Base-by-base conservation (phyloP, 345 rosid genomes). In the Bruguiera gymnorhiza region DNA sequence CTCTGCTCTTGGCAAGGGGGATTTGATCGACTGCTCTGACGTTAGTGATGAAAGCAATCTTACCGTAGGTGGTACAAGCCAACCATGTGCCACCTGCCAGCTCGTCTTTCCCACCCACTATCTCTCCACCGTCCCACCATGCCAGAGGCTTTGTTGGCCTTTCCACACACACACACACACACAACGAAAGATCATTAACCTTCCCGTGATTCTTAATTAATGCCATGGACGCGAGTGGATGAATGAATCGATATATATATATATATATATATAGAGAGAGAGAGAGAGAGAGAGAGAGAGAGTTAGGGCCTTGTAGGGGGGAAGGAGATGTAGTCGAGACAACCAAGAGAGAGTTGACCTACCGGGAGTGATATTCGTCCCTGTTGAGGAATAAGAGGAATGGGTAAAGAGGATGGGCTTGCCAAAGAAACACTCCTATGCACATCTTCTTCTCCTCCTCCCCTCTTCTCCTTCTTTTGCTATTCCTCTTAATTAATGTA, bases 81-180 rank as follows among this genome's bases (percentile, higher is more conserved):
- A 90, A 70, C 96, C 97, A 93, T 29, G 98, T 87, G 34, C 97
- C 97, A 16, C 97, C 93, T 20, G 87, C 97, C 26, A 77, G 55
- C 36, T 69, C 90, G 75, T 90, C 96, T 83, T 83, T 84, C 54
- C 93, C 97, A 21, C 97, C 97, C 54, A 87, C 51, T 69, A 92
- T 85, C 73, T 80, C 62, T 20, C 63, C 83, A 13, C 72, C 87
- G 67, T 79, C 82, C 92, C 95, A 88, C 93, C 95, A 90, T 50
- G 71, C 80, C 64, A 89, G 69, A 36, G 93, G 68, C 75, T 88
- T 87, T 29, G 95, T 82, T 64, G 87, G 83, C 85, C 97, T 88
- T 76, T 36, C 54, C 27, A 32, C 39, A 65, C 26, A 21, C 23
- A 29, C 43, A 34, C 60, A 63, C 70, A 57, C 9, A 65, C 36